These are phyloP conservation scores for Trichoderma endophyticum DNA, from an alignment of 2,329 filamentous ascomycete genomes.

Conservation along the genomic window DNA sequence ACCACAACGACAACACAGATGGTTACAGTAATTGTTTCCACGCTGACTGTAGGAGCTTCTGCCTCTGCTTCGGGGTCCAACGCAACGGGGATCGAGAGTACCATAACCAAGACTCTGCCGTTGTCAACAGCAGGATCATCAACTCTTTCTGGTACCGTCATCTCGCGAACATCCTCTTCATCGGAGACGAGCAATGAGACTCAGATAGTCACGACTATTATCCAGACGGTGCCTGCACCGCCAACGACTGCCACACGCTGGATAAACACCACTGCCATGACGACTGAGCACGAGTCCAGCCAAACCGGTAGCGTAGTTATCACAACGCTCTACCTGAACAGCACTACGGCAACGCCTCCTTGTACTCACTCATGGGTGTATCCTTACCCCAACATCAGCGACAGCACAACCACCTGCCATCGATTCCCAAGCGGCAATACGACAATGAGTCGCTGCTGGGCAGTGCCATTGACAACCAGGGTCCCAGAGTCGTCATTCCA, in stretches of 20 bases:
- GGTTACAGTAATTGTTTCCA: constrained; percentile 14
- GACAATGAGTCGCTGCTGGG: constrained; percentile 10
- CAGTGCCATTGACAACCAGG: constrained; percentile 1
- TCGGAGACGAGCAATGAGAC: neutral
- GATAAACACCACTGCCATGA: neutral
- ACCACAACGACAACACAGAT: constrained; percentile 13
- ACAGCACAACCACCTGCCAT: constrained; percentile 5
- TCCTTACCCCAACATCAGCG: constrained; percentile 15
- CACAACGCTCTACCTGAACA: constrained; percentile 15
- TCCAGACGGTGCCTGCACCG: neutral
- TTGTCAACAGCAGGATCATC: constrained; percentile 6
- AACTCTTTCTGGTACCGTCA: neutral
- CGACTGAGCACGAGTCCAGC: neutral
- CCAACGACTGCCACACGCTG: neutral
- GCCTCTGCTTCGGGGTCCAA: neutral
- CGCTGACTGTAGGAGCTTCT: neutral
- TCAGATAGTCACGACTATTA: neutral
- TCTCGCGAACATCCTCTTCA: neutral
- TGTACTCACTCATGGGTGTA: constrained; percentile 19
- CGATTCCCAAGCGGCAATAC: constrained; percentile 2
- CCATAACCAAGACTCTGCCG: neutral
- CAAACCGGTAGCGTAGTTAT: neutral
- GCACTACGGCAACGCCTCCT: constrained; percentile 11
- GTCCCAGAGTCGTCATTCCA: neutral
- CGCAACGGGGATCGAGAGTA: neutral